A percentile compares a stretch with the other conserved stretches of the same genome.
Evolutionary conservation across 495 filamentous ascomycete genomes (phyloP).

Genomic region (Hypoxylon perforatum): DNA sequence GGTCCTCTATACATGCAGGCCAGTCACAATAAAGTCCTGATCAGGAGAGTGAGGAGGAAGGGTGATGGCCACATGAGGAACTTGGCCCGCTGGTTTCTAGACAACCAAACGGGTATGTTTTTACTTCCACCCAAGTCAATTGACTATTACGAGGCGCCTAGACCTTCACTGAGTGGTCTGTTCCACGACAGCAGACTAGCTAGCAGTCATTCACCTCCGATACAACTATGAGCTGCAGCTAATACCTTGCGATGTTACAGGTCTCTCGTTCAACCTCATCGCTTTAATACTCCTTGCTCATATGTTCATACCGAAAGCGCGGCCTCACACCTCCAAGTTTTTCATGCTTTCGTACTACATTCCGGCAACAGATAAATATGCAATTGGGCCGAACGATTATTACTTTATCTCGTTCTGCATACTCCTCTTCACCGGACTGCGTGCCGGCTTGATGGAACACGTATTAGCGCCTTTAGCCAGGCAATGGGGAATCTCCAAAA

Average conservation of each 20-base stretch:
- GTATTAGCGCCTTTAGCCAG: constrained; percentile 80
- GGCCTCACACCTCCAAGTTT: constrained; percentile 83
- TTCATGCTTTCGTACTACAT: constrained; percentile 88
- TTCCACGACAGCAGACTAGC: constrained; percentile 28
- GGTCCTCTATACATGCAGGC: constrained; percentile 61
- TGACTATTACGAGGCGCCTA: constrained; percentile 7
- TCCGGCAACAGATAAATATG: constrained; percentile 70
- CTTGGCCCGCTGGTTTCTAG: constrained; percentile 60
- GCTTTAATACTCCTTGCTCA: constrained; percentile 81
- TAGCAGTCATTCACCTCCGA: not conserved
- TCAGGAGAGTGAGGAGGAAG: constrained; percentile 59
- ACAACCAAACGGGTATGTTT: constrained; percentile 64
- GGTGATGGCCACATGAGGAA: constrained; percentile 55
- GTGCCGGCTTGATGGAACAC: constrained; percentile 88
- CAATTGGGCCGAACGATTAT: constrained; percentile 80
- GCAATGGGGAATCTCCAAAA: constrained; percentile 72
- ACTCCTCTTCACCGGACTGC: constrained; percentile 84
- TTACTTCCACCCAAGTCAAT: not conserved
- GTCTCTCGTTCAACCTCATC: constrained; percentile 80
- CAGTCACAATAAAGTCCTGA: constrained; percentile 56
- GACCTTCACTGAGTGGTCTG: constrained; percentile 18
- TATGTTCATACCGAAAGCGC: constrained; percentile 79
- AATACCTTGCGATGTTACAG: constrained; percentile 54
- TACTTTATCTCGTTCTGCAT: constrained; percentile 83
- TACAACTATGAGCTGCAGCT: constrained; percentile 19